Evolutionary conservation across 75 land plant genomes (phyloP).

Genomic region (Picea glauca): DNA sequence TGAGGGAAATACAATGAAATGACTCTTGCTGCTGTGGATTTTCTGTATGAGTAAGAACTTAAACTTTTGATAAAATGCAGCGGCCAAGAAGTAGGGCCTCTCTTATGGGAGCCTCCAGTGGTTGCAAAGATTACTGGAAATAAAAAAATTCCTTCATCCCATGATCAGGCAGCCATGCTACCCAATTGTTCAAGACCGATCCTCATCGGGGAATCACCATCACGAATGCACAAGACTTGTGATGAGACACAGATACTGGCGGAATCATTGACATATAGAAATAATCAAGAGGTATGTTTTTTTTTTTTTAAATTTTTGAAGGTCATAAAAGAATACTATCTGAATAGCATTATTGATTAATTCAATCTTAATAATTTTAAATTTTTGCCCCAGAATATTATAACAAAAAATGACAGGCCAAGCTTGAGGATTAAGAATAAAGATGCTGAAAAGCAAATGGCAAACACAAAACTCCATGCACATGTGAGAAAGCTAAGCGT

Average conservation of each 20-base stretch:
- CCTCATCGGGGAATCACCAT: not conserved
- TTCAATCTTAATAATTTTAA: not conserved
- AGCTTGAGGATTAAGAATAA: not conserved
- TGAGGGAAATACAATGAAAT: not conserved
- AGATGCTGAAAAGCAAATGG: not conserved
- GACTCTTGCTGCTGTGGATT: not conserved
- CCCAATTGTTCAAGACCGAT: not conserved
- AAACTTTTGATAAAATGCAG: slow-evolving; percentile 4
- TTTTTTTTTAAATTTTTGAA: not conserved
- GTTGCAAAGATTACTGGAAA: not conserved
- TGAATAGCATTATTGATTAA: not conserved
- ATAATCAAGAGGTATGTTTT: not conserved
- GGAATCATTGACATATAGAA: not conserved
- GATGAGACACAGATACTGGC: not conserved
- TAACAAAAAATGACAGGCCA: not conserved
- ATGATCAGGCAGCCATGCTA: not conserved
- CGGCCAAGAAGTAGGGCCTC: slow-evolving; percentile 5
- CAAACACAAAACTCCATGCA: not conserved
- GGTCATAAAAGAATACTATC: not conserved
- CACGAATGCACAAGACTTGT: not conserved
- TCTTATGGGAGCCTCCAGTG: not conserved
- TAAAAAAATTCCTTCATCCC: not conserved
- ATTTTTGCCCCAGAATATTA: not conserved
- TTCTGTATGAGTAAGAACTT: not conserved
- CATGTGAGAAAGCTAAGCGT: not conserved